A percentile compares a stretch with the other conserved stretches of the same genome.
Conservation (phyloP, 768 basidiomycete genomes). For the Chalciporus sphaerocephalus region DNA sequence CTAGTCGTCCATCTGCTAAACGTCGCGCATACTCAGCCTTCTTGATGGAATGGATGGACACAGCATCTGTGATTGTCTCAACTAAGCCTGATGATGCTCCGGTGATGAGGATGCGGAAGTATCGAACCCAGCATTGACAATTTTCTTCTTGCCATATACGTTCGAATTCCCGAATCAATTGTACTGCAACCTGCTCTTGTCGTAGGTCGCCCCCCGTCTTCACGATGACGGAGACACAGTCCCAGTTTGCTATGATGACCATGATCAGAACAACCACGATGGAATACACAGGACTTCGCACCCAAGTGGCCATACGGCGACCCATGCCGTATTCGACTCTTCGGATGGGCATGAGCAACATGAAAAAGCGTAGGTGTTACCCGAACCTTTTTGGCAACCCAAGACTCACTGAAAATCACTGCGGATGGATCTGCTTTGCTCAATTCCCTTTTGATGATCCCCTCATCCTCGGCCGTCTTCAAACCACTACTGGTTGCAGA, state of each 20-base stretch:
- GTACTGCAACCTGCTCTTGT: slow-evolving; percentile 96
- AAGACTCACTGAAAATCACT: slow-evolving; percentile 92
- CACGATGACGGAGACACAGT: slow-evolving; percentile 95
- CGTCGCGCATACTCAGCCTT: slow-evolving; percentile 95
- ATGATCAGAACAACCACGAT: slow-evolving; percentile 4
- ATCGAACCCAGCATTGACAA: slow-evolving; percentile 89
- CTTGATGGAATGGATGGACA: slow-evolving; percentile 99
- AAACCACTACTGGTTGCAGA: slow-evolving; percentile 41
- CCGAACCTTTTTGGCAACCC: slow-evolving; percentile 84
- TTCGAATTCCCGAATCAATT: slow-evolving; percentile 90
- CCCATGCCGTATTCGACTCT: slow-evolving; percentile 86
- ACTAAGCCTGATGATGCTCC: slow-evolving; percentile 91
- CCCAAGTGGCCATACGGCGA: slow-evolving; percentile 97
- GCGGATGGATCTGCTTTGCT: slow-evolving; percentile 96
- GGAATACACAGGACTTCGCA: slow-evolving; percentile 29
- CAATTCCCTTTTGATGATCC: slow-evolving; percentile 87
- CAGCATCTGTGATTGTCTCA: slow-evolving; percentile 97
- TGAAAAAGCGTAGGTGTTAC: neutral
- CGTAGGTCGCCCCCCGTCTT: slow-evolving; percentile 96
- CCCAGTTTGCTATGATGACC: slow-evolving; percentile 57
- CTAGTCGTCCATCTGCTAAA: slow-evolving; percentile 72
- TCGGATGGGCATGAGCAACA: slow-evolving; percentile 5
- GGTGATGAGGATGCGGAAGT: slow-evolving; percentile 94
- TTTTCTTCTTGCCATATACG: slow-evolving; percentile 94
- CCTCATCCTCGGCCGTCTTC: slow-evolving; percentile 85